Conservation (phyloP, 805 yeast species). For the Starmerella kuoi region DNA sequence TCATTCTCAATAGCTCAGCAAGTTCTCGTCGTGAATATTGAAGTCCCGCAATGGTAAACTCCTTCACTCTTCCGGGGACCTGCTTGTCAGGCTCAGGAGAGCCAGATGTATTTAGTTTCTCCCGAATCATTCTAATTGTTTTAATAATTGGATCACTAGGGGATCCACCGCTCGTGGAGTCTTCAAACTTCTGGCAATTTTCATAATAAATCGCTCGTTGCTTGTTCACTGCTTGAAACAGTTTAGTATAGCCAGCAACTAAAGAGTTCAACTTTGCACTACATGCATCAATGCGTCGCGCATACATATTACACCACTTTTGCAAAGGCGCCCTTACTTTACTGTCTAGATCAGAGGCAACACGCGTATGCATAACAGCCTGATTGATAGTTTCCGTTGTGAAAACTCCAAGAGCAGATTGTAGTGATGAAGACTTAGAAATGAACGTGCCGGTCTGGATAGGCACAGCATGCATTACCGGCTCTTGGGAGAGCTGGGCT, state of each 20-base stretch:
- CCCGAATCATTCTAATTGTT: slow-evolving; percentile 11
- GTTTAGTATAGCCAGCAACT: slow-evolving; percentile 38
- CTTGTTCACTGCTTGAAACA: slow-evolving; percentile 36
- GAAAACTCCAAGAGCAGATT: slow-evolving; percentile 34
- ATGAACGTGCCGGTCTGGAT: not conserved
- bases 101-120: slow-evolving; percentile 2
- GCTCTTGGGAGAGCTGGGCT: slow-evolving; percentile 31
- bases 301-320: slow-evolving; percentile 60
- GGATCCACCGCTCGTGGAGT: slow-evolving; percentile 23
- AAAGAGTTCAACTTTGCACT: slow-evolving; percentile 40
- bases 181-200: slow-evolving; percentile 59
- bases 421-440: slow-evolving; percentile 18
- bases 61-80: not conserved
- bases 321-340: slow-evolving; percentile 55
- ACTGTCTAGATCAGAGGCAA: slow-evolving; percentile 46
- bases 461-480: slow-evolving; percentile 22
- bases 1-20: slow-evolving; percentile 33
- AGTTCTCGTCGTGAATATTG: slow-evolving; percentile 30
- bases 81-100: not conserved
- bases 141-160: slow-evolving; percentile 16
- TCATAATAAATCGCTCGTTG: slow-evolving; percentile 51
- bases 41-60: slow-evolving; percentile 25
- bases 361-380: slow-evolving; percentile 43
- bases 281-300: slow-evolving; percentile 45
- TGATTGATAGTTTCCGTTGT: slow-evolving; percentile 40